phyloP scores from a whole-genome alignment of 1,284 basidiomycete species.

The Microbotryum lychnidis-dioicae region DNA sequence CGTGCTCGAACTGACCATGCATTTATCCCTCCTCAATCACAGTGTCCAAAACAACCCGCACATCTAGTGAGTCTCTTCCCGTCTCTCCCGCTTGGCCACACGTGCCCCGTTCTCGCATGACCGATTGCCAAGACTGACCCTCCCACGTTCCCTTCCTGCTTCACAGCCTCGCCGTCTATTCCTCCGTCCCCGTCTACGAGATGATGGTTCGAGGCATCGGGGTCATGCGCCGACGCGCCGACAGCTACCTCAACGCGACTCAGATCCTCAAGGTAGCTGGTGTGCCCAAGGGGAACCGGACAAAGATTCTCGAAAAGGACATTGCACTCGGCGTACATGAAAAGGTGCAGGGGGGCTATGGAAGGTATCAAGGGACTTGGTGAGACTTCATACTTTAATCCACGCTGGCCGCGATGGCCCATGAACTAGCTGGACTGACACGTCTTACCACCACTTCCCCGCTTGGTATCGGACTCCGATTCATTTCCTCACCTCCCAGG shows the following conservation, averaged over 20 bases:
- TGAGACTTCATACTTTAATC: conserved; percentile 40
- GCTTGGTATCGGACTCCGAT: no score
- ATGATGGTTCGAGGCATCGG: conserved; percentile 80
- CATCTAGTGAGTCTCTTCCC: conserved; percentile 24
- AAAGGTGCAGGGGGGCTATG: conserved; percentile 98
- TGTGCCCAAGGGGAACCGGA: conserved; percentile 89
- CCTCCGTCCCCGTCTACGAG: conserved; percentile 45
- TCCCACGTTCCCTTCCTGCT: not conserved
- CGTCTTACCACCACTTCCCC: not conserved
- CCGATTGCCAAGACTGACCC: not conserved
- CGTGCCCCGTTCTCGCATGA: not conserved
- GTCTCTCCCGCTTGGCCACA: not conserved
- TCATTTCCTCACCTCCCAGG: conserved; percentile 46
- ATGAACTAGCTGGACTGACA: conserved; percentile 17
- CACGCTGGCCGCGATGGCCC: conserved; percentile 1
- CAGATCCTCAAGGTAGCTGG: conserved; percentile 99
- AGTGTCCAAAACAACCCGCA: conserved; percentile 31
- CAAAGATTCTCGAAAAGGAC: conserved; percentile 97
- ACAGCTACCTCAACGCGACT: conserved; percentile 90
- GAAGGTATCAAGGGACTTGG: conserved; percentile 99
- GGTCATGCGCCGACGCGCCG: conserved; percentile 90
- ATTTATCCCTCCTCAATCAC: not conserved
- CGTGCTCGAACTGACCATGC: not conserved
- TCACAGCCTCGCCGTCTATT: conserved; percentile 39
- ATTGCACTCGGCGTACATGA: conserved; percentile 87